Conservation (phyloP, 2,329 filamentous ascomycete species). For the Pseudogymnoascus pannorum region DNA sequence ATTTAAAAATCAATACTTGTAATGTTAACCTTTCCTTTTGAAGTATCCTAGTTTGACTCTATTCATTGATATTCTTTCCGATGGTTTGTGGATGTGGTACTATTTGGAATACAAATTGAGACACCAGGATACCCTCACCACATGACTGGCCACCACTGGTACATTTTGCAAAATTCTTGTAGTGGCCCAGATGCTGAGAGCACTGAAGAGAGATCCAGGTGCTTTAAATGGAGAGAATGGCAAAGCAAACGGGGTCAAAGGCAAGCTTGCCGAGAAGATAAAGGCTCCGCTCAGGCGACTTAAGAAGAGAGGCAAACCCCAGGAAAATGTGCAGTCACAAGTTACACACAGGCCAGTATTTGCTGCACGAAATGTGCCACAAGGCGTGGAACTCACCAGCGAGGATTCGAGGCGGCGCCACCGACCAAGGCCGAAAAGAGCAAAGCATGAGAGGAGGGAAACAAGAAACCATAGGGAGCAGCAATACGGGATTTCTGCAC, state of each 20-base stretch:
- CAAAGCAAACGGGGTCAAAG: not conserved
- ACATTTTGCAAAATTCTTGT: not conserved
- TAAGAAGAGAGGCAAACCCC: not conserved
- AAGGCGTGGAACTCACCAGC: not conserved
- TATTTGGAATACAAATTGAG: not conserved
- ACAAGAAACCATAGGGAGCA: not conserved
- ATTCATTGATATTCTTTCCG: not conserved
- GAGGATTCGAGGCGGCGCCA: not conserved
- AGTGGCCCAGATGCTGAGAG: not conserved
- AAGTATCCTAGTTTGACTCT: too few relatives aligned
- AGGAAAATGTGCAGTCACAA: not conserved
- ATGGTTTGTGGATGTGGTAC: not conserved
- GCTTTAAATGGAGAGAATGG: not conserved
- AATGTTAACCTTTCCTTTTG: too few relatives aligned
- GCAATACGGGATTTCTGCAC: not conserved
- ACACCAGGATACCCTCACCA: not conserved
- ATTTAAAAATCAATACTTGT: not conserved
- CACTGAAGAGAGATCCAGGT: not conserved
- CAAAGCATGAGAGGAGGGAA: not conserved
- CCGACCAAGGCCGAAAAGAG: not conserved
- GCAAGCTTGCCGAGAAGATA: not conserved
- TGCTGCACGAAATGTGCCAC: not conserved
- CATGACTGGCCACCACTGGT: not conserved
- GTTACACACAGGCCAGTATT: not conserved
- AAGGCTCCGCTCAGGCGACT: not conserved